Conservation (phyloP, 2,329 filamentous ascomycete species). For the Sporothrix humicola region DNA sequence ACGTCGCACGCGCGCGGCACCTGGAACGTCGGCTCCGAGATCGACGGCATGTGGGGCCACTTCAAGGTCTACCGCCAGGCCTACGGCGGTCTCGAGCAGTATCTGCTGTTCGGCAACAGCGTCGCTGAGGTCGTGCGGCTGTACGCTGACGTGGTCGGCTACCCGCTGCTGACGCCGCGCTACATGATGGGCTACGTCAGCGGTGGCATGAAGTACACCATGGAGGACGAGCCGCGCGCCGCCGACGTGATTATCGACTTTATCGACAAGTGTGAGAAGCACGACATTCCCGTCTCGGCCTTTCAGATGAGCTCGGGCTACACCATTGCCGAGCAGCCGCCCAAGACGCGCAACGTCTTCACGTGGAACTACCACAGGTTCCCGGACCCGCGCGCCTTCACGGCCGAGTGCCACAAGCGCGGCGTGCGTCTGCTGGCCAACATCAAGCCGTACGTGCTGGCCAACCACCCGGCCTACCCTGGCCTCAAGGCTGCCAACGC, state of each 20-base stretch:
- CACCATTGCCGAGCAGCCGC: conserved; percentile 68
- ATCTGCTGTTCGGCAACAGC: conserved; percentile 69
- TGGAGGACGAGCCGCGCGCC: conserved; percentile 58
- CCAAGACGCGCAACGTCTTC: conserved; percentile 73
- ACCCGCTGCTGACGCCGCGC: conserved; percentile 69
- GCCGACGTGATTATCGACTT: conserved; percentile 66
- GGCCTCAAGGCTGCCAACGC: conserved; percentile 63
- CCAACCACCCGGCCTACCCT: conserved; percentile 69
- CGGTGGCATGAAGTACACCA: conserved; percentile 63
- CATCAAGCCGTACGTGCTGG: conserved; percentile 74
- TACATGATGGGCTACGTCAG: conserved; percentile 77
- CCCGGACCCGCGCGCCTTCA: conserved; percentile 69
- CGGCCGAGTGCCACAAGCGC: conserved; percentile 64
- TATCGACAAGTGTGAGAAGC: conserved; percentile 63
- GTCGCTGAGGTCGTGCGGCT: conserved; percentile 68
- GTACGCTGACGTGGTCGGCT: conserved; percentile 72
- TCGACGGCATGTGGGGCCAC: conserved; percentile 76
- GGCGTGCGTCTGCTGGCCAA: conserved; percentile 74
- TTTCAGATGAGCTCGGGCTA: conserved; percentile 78
- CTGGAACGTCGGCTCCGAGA: conserved; percentile 72
- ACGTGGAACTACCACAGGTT: conserved; percentile 75
- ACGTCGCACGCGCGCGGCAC: conserved; percentile 67
- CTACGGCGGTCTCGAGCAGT: conserved; percentile 73
- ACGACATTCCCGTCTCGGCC: conserved; percentile 72
- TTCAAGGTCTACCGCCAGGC: conserved; percentile 78